Evolutionary conservation across 371 early-diverging fungal species (phyloP).

Genomic region (Apophysomyces elegans): DNA sequence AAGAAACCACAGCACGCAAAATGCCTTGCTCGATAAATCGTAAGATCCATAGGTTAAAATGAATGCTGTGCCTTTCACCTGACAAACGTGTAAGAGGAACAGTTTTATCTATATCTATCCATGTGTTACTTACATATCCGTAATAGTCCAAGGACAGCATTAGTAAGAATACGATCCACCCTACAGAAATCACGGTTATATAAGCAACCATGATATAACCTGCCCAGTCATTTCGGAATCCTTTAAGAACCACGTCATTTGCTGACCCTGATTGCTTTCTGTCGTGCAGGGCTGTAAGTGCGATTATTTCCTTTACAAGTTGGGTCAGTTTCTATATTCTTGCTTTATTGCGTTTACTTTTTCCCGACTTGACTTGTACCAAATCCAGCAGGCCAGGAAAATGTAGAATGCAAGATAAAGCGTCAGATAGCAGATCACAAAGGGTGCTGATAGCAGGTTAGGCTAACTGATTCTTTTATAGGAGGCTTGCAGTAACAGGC

Average conservation of each 20-base stretch:
- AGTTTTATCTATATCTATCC: too few species aligned
- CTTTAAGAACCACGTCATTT: constrained; percentile 31
- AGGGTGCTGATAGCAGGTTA: constrained; percentile 24
- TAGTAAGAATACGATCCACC: constrained; percentile 60
- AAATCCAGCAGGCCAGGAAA: constrained; percentile 42
- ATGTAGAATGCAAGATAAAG: constrained; percentile 35
- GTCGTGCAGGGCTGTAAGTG: neutral
- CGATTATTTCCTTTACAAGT: neutral
- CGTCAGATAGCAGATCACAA: constrained; percentile 39
- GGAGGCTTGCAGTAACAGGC: neutral
- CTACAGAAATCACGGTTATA: constrained; percentile 47
- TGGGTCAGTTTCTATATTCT: neutral
- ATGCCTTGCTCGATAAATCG: constrained; percentile 58
- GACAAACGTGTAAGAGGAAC: neutral
- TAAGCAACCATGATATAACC: constrained; percentile 51
- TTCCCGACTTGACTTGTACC: constrained; percentile 37
- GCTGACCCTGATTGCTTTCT: neutral
- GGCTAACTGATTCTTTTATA: too few species aligned
- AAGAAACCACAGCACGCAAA: constrained; percentile 71
- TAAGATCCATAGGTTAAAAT: constrained; percentile 42
- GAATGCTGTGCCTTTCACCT: constrained; percentile 23
- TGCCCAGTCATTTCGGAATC: constrained; percentile 48
- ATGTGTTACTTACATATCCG: constrained; percentile 30
- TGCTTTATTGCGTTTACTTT: constrained; percentile 20
- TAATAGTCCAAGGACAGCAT: constrained; percentile 69